Base-by-base conservation (phyloP, 495 filamentous ascomycete genomes). In the Sabuloglossum arenarium region DNA sequence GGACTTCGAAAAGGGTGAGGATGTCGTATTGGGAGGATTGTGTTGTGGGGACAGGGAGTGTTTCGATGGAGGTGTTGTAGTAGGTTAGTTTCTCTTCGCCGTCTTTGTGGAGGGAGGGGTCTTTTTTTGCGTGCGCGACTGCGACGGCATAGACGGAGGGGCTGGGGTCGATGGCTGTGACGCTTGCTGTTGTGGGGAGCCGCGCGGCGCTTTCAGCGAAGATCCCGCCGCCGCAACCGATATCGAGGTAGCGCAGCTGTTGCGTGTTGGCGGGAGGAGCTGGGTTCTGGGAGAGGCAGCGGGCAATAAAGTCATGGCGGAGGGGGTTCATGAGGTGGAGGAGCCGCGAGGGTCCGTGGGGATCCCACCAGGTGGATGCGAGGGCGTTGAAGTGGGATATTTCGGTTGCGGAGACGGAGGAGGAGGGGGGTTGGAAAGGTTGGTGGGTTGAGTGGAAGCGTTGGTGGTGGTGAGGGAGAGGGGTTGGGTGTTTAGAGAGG, bases 281-380 rank as follows among this genome's bases (percentile, higher is more conserved):
- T 25, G 63, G 65, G 43, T 70, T 70, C 21, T 72, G 71, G 60
- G 74, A 67, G 58, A 76, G 80, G 61, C 89, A 94, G 34, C 71
- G 66, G 1, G 71, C 68, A 66, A 98, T 91, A 71, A 97, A 97
- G 64, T 87, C 81, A 68, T 96, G 88, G 31, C 91, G 88, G 43
- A 93, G 79, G 10, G 93, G 91, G 72, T 98, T 97, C 91, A 98
- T 97, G 51, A 93, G 81, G 68, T 97, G 93, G 1, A 98, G 81
- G 59, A 94, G 80, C 14, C 89, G 80, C 0, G 88, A 96, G 21
- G 88, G 80, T 54, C 91, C 91, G 69, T 93, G 81, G 1, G 91
- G 86, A 69, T 97, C 93, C 91, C 91, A 98, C 91, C 91, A 98
- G 62, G 80, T 81, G 61, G 82, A 85, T 63, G 93, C 91, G 58